A percentile compares a stretch with the other conserved stretches of the same genome.
phyloP scores from a whole-genome alignment of 768 basidiomycete genomes.

The Calvatia gigantea region DNA sequence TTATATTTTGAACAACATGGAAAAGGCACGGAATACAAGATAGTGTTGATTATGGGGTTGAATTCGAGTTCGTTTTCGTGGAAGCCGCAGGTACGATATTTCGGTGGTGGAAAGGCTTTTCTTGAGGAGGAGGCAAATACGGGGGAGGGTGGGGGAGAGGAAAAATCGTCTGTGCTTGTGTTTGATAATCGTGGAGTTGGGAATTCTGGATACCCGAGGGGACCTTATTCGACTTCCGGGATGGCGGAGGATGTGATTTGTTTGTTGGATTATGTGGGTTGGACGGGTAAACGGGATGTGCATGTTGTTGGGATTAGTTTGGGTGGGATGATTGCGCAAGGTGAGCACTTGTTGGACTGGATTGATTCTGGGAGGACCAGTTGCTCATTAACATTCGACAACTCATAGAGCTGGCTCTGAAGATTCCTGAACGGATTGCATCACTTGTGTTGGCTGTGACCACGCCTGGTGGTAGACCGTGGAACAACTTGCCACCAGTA shows the following conservation, averaged over 20 bases:
- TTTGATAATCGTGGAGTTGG: constrained; percentile 88
- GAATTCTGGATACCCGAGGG: constrained; percentile 63
- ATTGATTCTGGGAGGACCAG: neutral
- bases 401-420: constrained; percentile 57
- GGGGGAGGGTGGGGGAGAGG: constrained; percentile 16
- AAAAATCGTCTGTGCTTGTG: constrained; percentile 59
- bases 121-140: constrained; percentile 20
- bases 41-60: constrained; percentile 79
- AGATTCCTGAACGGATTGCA: constrained; percentile 62
- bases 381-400: neutral
- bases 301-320: constrained; percentile 75
- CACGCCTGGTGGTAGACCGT: constrained; percentile 55
- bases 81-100: constrained; percentile 62
- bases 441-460: constrained; percentile 71
- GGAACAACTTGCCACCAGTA: constrained; percentile 65
- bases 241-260: constrained; percentile 77
- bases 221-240: constrained; percentile 71
- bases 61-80: constrained; percentile 64
- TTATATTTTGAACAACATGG: constrained; percentile 80
- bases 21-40: constrained; percentile 48
- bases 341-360: constrained; percentile 29
- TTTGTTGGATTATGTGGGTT: constrained; percentile 67
- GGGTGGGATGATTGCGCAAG: constrained; percentile 85
- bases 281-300: constrained; percentile 58
- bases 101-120: constrained; percentile 31